A percentile compares a stretch with the other conserved stretches of the same genome.
These are phyloP conservation scores for Phytophthora agathidicida DNA, from an alignment of 352 stramenopile genomes.

Conservation along the genomic window DNA sequence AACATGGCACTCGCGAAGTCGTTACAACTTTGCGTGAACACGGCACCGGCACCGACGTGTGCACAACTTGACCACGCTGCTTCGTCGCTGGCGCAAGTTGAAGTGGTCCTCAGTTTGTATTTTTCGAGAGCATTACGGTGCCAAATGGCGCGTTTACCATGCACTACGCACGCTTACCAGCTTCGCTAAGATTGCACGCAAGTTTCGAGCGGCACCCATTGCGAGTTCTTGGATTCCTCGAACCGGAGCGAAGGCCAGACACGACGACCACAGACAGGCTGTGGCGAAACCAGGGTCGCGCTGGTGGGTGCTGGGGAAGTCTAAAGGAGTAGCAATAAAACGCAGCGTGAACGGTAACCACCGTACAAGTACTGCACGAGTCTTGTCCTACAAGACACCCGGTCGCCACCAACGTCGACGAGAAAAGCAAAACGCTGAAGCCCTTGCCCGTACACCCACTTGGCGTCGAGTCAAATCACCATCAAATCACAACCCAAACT, in stretches of 20 bases:
- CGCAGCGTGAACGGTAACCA: too few relatives aligned
- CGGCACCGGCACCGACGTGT: background rate
- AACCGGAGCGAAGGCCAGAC: slow-evolving; percentile 13
- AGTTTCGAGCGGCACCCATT: background rate
- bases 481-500: slow-evolving; percentile 28
- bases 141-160: background rate
- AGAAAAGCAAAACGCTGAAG: background rate
- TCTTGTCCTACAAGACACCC: background rate
- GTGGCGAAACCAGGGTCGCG: slow-evolving; percentile 3
- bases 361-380: background rate
- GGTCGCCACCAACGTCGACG: background rate
- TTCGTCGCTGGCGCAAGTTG: slow-evolving; percentile 20
- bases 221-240: slow-evolving; percentile 2
- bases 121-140: slow-evolving; percentile 1
- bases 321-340: too few relatives aligned
- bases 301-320: slow-evolving; percentile 11
- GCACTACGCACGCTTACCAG: background rate
- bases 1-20: slow-evolving; percentile 15
- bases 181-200: slow-evolving; percentile 6
- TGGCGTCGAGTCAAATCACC: slow-evolving; percentile 20
- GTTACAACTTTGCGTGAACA: slow-evolving; percentile 19
- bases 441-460: too few relatives aligned
- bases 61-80: slow-evolving; percentile 24
- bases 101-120: slow-evolving; percentile 23
- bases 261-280: slow-evolving; percentile 15